These are phyloP conservation scores for Penicillium turbatum DNA, from an alignment of 495 filamentous ascomycete genomes.

Conservation along the genomic window DNA sequence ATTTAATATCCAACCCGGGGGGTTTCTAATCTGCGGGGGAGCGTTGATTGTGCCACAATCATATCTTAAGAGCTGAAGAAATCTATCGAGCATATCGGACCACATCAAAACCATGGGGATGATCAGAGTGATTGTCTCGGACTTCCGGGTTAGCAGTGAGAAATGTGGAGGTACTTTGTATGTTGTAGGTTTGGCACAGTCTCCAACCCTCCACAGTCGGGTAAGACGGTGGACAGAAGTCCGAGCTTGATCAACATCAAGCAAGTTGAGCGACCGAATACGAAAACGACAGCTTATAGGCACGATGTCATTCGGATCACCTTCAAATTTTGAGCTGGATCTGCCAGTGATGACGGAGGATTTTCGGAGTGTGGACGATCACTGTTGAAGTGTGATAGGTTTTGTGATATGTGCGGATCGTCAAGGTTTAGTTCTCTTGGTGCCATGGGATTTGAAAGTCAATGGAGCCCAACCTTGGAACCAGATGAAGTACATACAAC, in stretches of 20 bases:
- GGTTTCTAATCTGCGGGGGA: neutral
- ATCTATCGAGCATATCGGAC: neutral
- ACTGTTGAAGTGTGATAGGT: neutral
- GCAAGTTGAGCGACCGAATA: neutral
- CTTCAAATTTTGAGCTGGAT: neutral
- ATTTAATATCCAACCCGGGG: neutral
- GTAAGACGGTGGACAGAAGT: neutral
- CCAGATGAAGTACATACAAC: no score
- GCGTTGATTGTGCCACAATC: neutral
- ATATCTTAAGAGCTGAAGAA: neutral
- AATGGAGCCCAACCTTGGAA: no score
- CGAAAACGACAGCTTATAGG: neutral
- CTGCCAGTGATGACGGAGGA: neutral
- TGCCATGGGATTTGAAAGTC: no score
- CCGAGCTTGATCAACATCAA: neutral
- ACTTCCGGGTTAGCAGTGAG: neutral
- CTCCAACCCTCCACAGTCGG: neutral
- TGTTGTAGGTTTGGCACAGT: no score
- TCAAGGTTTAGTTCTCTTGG: no score
- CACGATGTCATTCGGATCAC: neutral
- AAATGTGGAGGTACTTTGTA: no score
- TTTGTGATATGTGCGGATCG: no score
- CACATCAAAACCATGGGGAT: slow-evolving; percentile 14
- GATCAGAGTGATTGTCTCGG: neutral
- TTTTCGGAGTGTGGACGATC: neutral